phyloP scores from a whole-genome alignment of 2,329 filamentous ascomycete species.

The Stagonosporopsis chrysanthemi region DNA sequence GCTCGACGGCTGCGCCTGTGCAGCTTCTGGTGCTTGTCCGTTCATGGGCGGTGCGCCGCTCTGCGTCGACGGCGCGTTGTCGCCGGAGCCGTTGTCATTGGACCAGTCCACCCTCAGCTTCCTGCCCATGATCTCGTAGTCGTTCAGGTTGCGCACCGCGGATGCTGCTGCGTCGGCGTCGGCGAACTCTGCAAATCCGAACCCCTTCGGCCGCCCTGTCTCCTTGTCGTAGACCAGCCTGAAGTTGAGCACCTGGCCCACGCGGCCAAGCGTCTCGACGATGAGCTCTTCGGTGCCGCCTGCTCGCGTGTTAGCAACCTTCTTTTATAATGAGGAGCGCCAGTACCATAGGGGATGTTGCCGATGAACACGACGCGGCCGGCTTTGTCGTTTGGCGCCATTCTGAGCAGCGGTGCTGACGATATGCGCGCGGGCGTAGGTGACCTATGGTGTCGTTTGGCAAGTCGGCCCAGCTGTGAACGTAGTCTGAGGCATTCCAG shows the following conservation, averaged over 20 bases:
- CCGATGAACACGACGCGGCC: constrained; percentile 85
- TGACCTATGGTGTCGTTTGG: background rate
- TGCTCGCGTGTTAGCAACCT: constrained; percentile 50
- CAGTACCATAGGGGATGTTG: constrained; percentile 80
- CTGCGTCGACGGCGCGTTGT: constrained; percentile 56
- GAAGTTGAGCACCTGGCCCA: constrained; percentile 90
- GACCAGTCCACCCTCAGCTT: constrained; percentile 96
- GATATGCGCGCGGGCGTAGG: background rate
- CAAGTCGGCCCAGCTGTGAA: constrained; percentile 2
- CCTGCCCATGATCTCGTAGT: constrained; percentile 92
- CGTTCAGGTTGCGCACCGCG: constrained; percentile 93
- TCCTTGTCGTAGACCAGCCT: constrained; percentile 94
- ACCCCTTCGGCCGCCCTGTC: constrained; percentile 92
- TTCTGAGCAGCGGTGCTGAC: constrained; percentile 14
- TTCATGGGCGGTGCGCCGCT: constrained; percentile 54
- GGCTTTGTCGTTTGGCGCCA: constrained; percentile 66
- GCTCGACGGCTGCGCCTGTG: constrained; percentile 53
- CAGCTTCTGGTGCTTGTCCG: constrained; percentile 53
- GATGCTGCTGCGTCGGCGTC: constrained; percentile 92
- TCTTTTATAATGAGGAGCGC: constrained; percentile 2
- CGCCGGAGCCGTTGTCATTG: constrained; percentile 81
- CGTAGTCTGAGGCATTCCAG: constrained; percentile 13
- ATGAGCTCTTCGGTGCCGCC: constrained; percentile 97
- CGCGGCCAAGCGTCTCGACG: constrained; percentile 88
- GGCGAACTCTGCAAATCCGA: constrained; percentile 94